phyloP scores from a whole-genome alignment of 805 yeast species.

The Candida germanica region DNA sequence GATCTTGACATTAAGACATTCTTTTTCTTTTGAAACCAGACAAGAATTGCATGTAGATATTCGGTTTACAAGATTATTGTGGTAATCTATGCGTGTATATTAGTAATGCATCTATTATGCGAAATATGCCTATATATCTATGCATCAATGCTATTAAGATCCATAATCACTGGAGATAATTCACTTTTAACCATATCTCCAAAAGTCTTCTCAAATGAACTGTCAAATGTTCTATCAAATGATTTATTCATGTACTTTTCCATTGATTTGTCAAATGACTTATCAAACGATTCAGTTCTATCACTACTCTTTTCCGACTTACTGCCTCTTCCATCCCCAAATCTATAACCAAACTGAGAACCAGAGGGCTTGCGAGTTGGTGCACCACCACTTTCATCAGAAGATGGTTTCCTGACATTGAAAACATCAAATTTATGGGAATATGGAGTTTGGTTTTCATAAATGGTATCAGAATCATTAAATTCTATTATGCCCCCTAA shows the following conservation, averaged over 20 bases:
- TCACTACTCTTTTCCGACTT: slow-evolving; percentile 4
- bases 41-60: too few species aligned
- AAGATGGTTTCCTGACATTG: not conserved
- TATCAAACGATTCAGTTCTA: slow-evolving; percentile 6
- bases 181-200: slow-evolving; percentile 5
- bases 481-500: slow-evolving; percentile 50
- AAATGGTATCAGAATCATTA: slow-evolving; percentile 8
- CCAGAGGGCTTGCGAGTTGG: too few species aligned
- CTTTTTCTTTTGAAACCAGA: too few species aligned
- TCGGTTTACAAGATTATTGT: too few species aligned
- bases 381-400: not conserved
- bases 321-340: not conserved
- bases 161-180: slow-evolving; percentile 5
- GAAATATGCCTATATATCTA: not conserved
- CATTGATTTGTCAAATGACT: slow-evolving; percentile 7
- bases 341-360: not conserved
- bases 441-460: slow-evolving; percentile 4
- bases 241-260: slow-evolving; percentile 7
- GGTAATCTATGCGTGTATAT: not conserved
- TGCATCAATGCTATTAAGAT: not conserved
- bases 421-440: slow-evolving; percentile 1
- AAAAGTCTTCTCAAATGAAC: slow-evolving; percentile 1
- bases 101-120: too few species aligned
- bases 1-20: too few species aligned
- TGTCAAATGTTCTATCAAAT: slow-evolving; percentile 6